Percentiles rank a stretch among this genome's conserved stretches.
These are phyloP conservation scores for Lipomyces lipofer DNA, from an alignment of 805 yeast species.

Conservation along the genomic window DNA sequence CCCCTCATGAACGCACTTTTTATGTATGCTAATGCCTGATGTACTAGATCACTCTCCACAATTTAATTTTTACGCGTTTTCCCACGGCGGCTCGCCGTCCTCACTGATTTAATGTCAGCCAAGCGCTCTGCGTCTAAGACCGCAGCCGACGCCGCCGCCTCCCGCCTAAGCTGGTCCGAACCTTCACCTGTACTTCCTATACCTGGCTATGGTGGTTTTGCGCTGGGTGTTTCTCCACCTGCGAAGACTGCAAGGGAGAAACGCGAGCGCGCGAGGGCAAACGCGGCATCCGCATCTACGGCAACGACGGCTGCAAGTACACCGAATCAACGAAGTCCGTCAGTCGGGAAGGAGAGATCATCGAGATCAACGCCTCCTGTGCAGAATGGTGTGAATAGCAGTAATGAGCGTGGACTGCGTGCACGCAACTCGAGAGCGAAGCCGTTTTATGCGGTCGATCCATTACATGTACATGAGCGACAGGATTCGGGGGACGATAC, in stretches of 20 bases:
- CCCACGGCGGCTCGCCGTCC: background rate
- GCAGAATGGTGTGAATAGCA: background rate
- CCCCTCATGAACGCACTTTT: too few relatives aligned
- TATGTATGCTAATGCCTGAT: too few relatives aligned
- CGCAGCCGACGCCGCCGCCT: background rate
- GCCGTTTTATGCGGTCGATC: conserved; percentile 4
- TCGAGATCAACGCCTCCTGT: background rate
- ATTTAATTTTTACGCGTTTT: conserved; percentile 2
- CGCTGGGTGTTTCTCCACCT: conserved; percentile 69
- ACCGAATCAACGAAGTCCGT: conserved; percentile 4
- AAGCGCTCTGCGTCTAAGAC: conserved; percentile 6
- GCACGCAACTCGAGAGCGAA: background rate
- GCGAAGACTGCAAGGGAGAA: conserved; percentile 54
- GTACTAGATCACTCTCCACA: too few relatives aligned
- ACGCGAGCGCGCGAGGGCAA: conserved; percentile 52
- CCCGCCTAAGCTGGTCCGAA: conserved; percentile 45
- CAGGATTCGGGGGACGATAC: background rate
- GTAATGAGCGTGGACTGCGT: background rate
- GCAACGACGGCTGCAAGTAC: conserved; percentile 4
- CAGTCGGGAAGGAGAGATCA: background rate
- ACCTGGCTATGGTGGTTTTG: conserved; percentile 69
- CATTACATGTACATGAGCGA: background rate
- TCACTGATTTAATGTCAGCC: conserved; percentile 5
- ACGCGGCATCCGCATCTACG: conserved; percentile 12
- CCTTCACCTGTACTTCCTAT: conserved; percentile 57